These are phyloP conservation scores for Nicotiana benthamiana DNA, from an alignment of 257 asterid species.

Conservation along the genomic window DNA sequence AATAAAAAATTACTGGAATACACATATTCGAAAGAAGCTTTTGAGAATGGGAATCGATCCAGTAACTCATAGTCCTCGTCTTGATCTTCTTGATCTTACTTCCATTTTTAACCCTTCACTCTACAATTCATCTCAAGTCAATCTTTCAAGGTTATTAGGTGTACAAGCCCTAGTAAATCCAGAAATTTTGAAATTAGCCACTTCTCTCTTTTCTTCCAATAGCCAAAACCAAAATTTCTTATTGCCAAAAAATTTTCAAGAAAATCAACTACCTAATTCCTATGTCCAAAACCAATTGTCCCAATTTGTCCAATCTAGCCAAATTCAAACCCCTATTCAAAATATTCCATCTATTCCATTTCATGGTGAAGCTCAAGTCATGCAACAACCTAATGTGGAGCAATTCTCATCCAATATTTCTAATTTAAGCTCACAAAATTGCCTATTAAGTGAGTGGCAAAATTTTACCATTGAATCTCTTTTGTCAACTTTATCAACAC, in stretches of 20 bases:
- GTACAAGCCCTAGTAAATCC: slow-evolving; percentile 44
- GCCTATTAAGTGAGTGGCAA: slow-evolving; percentile 33
- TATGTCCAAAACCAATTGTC: slow-evolving; percentile 19
- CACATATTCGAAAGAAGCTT: slow-evolving; percentile 60
- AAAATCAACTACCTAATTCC: slow-evolving; percentile 13
- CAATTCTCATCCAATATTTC: slow-evolving; percentile 6
- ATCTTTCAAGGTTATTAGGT: slow-evolving; percentile 47
- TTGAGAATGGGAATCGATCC: slow-evolving; percentile 85
- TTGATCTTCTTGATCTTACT: slow-evolving; percentile 68
- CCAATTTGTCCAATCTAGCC: slow-evolving; percentile 20
- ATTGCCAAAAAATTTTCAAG: slow-evolving; percentile 23
- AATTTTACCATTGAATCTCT: slow-evolving; percentile 15
- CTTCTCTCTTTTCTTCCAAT: slow-evolving; percentile 34
- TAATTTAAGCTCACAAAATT: slow-evolving; percentile 20
- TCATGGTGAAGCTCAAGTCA: slow-evolving; percentile 14
- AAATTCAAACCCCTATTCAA: slow-evolving; percentile 29
- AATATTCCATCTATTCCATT: slow-evolving; percentile 13
- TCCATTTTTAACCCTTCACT: slow-evolving; percentile 29
- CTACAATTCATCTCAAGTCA: slow-evolving; percentile 20
- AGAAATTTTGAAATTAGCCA: slow-evolving; percentile 37
- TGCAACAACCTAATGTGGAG: slow-evolving; percentile 32
- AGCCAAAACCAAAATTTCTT: slow-evolving; percentile 21
- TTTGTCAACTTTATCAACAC: slow-evolving; percentile 52
- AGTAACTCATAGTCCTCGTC: slow-evolving; percentile 65
- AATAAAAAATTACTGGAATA: slow-evolving; percentile 81